Evolutionary conservation across 768 basidiomycete species (phyloP), one percentile per base, ranked within the genome.

Genomic region (Myochromella boudieri): DNA sequence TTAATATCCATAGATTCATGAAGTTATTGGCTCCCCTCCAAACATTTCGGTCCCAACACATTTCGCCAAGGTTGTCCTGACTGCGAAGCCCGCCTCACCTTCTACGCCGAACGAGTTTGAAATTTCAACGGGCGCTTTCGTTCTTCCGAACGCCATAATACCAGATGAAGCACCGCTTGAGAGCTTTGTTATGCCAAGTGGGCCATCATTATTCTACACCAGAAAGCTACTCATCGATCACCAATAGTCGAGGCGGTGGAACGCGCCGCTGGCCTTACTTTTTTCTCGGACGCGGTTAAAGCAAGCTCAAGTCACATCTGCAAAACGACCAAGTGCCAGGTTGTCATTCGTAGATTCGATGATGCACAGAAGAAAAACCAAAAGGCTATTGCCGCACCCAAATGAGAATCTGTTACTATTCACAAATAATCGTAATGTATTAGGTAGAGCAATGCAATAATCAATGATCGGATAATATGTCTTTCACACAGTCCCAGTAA

Each of bases 31-130:
- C 0, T 78, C 78, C 14, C 91, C 93, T 9, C 92, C 94, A 9
- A 91, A 88, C 59, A 74, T 97, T 48, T 75, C 90, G 39, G 97
- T 99, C 14, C 97, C 97, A 1, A 98, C 97, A 4, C 97, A 99
- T 63, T 98, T 98, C 63, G 95, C 95, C 25, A 98, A 98, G 66
- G 95, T 97, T 25, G 84, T 97, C 18, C 73, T 97, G 42, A 77
- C 88, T 1, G 77, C 90, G 0, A 80, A 79, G 53, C 87, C 91
- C 0, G 73, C 80, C 20, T 91, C 88, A 1, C 86, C 89, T 8
- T 77, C 78, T 27, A 85, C 77, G 1, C 90, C 83, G 5, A 71
- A 87, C 44, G 62, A 84, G 11, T 72, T 76, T 4, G 93, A 98
- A 55, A 72, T 95, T 34, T 82, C 90, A 0, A 81, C 88, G 2